phyloP scores from a whole-genome alignment of 306 rosid genomes.

The Betula pendula region DNA sequence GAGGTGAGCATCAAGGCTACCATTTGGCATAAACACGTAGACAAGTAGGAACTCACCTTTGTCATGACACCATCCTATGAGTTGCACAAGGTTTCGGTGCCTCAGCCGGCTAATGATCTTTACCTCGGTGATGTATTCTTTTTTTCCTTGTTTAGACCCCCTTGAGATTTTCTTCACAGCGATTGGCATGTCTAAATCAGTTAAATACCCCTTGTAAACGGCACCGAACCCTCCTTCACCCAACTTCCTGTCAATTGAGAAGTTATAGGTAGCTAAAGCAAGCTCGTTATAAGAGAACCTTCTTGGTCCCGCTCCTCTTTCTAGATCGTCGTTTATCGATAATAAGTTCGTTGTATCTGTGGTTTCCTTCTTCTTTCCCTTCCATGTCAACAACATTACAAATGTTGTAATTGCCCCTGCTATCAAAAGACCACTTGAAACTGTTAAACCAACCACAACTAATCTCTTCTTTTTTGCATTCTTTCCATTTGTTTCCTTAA shows the following conservation, averaged over 20 bases:
- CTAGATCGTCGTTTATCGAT: slow-evolving; percentile 33
- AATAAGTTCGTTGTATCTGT: slow-evolving; percentile 18
- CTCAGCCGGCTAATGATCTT: slow-evolving; percentile 35
- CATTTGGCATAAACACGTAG: slow-evolving; percentile 40
- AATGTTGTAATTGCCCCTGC: slow-evolving; percentile 13
- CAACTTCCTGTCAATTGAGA: slow-evolving; percentile 35
- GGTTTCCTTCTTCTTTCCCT: slow-evolving; percentile 14
- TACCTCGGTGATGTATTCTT: slow-evolving; percentile 37
- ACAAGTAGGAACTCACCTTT: slow-evolving; percentile 27
- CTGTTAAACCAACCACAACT: slow-evolving; percentile 17
- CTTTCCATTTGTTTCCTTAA: background rate
- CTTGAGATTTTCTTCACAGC: slow-evolving; percentile 44
- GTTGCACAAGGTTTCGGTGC: slow-evolving; percentile 28
- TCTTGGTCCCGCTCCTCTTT: slow-evolving; percentile 51
- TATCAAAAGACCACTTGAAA: slow-evolving; percentile 15
- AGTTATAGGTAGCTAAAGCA: slow-evolving; percentile 38
- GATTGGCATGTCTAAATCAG: slow-evolving; percentile 21
- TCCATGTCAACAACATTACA: slow-evolving; percentile 17
- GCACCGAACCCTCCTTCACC: slow-evolving; percentile 61
- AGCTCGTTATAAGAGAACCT: slow-evolving; percentile 40
- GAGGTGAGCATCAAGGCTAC: slow-evolving; percentile 31
- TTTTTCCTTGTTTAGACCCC: slow-evolving; percentile 36
- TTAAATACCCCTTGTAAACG: slow-evolving; percentile 44
- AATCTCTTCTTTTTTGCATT: background rate
- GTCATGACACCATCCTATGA: slow-evolving; percentile 36